phyloP scores from a whole-genome alignment of 371 early-diverging fungal genomes.

The Mortierella sp. region DNA sequence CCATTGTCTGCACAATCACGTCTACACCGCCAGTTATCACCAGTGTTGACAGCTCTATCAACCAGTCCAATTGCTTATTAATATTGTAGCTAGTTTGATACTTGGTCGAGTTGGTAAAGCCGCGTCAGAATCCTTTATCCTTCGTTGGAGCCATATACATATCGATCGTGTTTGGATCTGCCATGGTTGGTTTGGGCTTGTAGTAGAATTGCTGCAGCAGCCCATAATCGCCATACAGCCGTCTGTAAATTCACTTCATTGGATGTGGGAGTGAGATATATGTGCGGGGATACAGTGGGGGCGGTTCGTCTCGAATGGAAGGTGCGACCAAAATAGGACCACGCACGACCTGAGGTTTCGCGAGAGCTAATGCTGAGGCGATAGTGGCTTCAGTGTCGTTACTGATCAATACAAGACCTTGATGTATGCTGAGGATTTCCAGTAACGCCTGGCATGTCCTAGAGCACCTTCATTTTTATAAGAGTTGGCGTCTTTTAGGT shows the following conservation, averaged over 20 bases:
- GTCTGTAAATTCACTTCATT: slow-evolving; percentile 29
- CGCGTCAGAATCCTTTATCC: slow-evolving; percentile 36
- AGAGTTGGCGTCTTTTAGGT: too few species aligned
- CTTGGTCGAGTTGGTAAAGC: slow-evolving; percentile 23
- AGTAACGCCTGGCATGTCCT: too few species aligned
- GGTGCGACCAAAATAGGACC: slow-evolving; percentile 21
- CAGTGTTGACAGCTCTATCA: slow-evolving; percentile 34
- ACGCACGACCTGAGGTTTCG: too few species aligned
- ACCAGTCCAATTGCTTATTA: slow-evolving; percentile 16
- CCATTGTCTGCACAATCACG: slow-evolving; percentile 37
- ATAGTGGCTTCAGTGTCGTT: too few species aligned
- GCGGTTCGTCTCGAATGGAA: slow-evolving; percentile 23
- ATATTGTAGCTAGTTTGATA: slow-evolving; percentile 24
- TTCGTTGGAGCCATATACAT: slow-evolving; percentile 33
- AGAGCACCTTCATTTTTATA: too few species aligned
- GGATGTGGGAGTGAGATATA: slow-evolving; percentile 38
- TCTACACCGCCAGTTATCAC: slow-evolving; percentile 43
- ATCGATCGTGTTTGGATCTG: slow-evolving; percentile 26
- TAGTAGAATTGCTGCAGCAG: slow-evolving; percentile 36
- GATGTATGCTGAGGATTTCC: too few species aligned
- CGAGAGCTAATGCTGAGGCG: too few species aligned
- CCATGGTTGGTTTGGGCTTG: slow-evolving; percentile 25
- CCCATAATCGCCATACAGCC: slow-evolving; percentile 39
- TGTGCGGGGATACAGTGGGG: slow-evolving; percentile 26
- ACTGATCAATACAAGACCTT: too few species aligned